Conservation (phyloP, 352 stramenopile species). For the Chloridella minuta region DNA sequence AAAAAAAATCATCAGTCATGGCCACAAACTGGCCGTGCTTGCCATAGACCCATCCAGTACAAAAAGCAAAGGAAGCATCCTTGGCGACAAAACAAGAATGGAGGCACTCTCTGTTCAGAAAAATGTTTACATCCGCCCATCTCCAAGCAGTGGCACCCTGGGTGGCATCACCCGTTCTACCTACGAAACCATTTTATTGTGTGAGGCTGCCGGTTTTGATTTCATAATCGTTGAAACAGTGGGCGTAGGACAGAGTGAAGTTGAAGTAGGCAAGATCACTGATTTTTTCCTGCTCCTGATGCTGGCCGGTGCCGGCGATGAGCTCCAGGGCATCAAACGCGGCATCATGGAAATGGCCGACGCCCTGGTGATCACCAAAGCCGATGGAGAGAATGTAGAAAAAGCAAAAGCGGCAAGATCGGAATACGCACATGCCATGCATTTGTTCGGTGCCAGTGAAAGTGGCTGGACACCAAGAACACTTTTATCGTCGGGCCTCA, state of each 20-base stretch:
- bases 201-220: constrained; percentile 56
- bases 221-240: constrained; percentile 88
- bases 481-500: too few relatives aligned
- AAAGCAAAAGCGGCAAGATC: neutral
- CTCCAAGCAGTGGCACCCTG: constrained; percentile 39
- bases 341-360: constrained; percentile 90
- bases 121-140: constrained; percentile 56
- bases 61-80: constrained; percentile 61
- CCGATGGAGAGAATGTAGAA: constrained; percentile 42
- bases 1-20: constrained; percentile 34
- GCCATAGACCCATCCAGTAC: constrained; percentile 74
- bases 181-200: constrained; percentile 60
- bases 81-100: constrained; percentile 97
- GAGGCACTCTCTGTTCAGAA: constrained; percentile 49
- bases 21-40: constrained; percentile 57
- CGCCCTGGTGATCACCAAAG: constrained; percentile 83
- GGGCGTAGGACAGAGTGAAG: constrained; percentile 73
- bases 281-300: constrained; percentile 82
- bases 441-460: too few relatives aligned
- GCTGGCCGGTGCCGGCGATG: constrained; percentile 58
- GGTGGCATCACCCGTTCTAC: constrained; percentile 39
- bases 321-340: constrained; percentile 80
- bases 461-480: too few relatives aligned
- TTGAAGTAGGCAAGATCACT: constrained; percentile 67
- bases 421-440: too few relatives aligned